A percentile compares a stretch with the other conserved stretches of the same genome.
phyloP scores from a whole-genome alignment of 2,329 filamentous ascomycete genomes.

The Exutisphaerella laricina region DNA sequence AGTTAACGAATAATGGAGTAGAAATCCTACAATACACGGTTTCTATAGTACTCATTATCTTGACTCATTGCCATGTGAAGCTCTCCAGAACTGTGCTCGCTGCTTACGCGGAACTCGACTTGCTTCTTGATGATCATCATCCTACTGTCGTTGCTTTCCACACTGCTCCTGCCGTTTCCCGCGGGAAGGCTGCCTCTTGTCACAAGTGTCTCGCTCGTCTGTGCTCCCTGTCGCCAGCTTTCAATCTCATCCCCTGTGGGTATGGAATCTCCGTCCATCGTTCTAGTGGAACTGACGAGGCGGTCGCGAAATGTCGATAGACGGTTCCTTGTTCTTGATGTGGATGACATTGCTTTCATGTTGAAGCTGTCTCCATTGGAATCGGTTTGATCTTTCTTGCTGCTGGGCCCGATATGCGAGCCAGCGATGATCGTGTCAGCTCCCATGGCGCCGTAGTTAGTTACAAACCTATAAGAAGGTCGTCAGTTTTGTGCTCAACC shows the following conservation, averaged over 20 bases:
- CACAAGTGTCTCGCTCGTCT: conserved; percentile 4
- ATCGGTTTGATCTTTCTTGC: conserved; percentile 4
- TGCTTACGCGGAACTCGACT: conserved; percentile 13
- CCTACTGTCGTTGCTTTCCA: conserved; percentile 16
- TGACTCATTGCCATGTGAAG: too few relatives aligned
- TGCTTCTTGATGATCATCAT: conserved; percentile 21
- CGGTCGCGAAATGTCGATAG: conserved; percentile 1
- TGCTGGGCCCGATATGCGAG: conserved; percentile 9
- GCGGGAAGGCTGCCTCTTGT: not conserved
- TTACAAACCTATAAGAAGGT: too few relatives aligned
- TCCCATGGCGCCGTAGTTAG: conserved; percentile 19
- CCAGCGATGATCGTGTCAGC: conserved; percentile 12
- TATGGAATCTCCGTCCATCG: conserved; percentile 1
- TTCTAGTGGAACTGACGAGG: conserved; percentile 5
- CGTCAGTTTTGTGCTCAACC: too few relatives aligned
- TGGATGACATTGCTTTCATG: not conserved
- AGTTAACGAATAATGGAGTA: too few relatives aligned
- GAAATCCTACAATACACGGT: too few relatives aligned
- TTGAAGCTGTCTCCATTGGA: conserved; percentile 10
- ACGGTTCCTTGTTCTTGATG: not conserved
- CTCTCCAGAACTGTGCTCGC: not conserved
- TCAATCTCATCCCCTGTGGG: not conserved
- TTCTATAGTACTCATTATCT: too few relatives aligned
- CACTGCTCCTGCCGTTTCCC: conserved; percentile 9
- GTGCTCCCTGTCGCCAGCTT: conserved; percentile 4